Percentiles rank a stretch among this genome's conserved stretches.
These are phyloP conservation scores for Aureobasidium pullulans DNA, from an alignment of 2,329 filamentous ascomycete genomes.

Conservation along the genomic window DNA sequence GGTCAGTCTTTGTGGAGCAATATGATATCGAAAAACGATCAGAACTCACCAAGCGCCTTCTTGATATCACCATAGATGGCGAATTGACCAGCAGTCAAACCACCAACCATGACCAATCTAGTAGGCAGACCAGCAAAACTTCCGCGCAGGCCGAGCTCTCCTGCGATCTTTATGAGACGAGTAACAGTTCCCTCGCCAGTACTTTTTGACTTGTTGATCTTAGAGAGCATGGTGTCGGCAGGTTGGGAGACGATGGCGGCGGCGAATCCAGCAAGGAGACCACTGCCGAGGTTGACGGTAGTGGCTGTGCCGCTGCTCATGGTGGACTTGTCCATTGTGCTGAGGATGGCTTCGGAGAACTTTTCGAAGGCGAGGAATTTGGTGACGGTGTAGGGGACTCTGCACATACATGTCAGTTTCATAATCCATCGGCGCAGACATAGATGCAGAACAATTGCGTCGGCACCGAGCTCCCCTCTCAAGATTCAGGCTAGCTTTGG, in stretches of 20 bases:
- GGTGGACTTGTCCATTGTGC: conserved; percentile 60
- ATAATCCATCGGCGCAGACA: neutral
- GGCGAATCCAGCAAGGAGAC: conserved; percentile 79
- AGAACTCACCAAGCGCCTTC: conserved; percentile 16
- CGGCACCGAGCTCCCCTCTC: no score
- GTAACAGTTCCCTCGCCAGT: conserved; percentile 74
- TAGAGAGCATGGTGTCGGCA: conserved; percentile 87
- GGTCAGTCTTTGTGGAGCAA: conserved; percentile 14
- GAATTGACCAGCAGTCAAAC: conserved; percentile 73
- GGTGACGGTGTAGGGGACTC: conserved; percentile 88
- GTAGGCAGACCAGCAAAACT: conserved; percentile 76
- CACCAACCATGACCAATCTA: conserved; percentile 68
- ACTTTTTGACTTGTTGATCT: conserved; percentile 94
- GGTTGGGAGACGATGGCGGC: conserved; percentile 82
- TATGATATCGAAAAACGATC: neutral
- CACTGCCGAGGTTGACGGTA: conserved; percentile 73
- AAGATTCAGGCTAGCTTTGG: no score
- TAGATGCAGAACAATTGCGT: neutral
- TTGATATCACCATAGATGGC: conserved; percentile 44
- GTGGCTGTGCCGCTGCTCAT: conserved; percentile 65
- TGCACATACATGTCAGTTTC: conserved; percentile 25
- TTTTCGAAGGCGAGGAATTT: conserved; percentile 95
- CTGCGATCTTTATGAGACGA: conserved; percentile 79
- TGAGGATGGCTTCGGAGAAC: conserved; percentile 68
- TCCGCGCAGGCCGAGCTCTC: conserved; percentile 67